Conservation (phyloP, 805 yeast species). For the Priceomyces carsonii region DNA sequence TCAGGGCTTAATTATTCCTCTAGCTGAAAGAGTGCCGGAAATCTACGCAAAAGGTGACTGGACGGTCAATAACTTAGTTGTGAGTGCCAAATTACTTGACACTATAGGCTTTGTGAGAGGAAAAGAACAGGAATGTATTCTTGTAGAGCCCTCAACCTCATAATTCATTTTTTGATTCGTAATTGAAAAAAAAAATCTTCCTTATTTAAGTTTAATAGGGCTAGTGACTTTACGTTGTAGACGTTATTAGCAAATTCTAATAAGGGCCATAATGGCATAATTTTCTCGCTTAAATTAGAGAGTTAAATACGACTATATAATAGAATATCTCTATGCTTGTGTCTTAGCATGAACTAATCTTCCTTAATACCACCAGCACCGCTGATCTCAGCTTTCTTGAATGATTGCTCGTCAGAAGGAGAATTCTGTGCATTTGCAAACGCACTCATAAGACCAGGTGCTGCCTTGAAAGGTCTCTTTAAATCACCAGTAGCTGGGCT, state of each 20-base stretch:
- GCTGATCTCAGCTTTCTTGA: constrained; percentile 79
- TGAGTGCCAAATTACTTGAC: constrained; percentile 55
- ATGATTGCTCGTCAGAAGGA: constrained; percentile 84
- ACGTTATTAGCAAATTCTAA: too few relatives aligned
- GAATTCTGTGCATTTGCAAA: constrained; percentile 64
- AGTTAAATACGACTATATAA: too few relatives aligned
- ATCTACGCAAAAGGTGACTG: constrained; percentile 53
- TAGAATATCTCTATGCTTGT: too few relatives aligned
- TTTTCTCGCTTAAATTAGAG: too few relatives aligned
- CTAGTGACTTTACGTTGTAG: too few relatives aligned
- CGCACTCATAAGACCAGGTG: constrained; percentile 52
- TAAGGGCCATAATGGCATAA: too few relatives aligned
- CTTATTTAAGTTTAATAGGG: too few relatives aligned
- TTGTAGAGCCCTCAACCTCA: constrained; percentile 30
- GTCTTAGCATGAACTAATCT: too few relatives aligned
- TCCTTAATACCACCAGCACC: constrained; percentile 89
- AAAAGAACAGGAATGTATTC: constrained; percentile 43
- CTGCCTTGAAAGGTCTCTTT: constrained; percentile 94
- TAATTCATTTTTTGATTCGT: too few relatives aligned
- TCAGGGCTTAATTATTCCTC: constrained; percentile 50
- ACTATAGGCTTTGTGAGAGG: constrained; percentile 49
- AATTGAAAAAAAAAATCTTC: background rate
- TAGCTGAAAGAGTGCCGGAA: constrained; percentile 54
- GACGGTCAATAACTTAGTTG: constrained; percentile 48
- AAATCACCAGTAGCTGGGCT: constrained; percentile 83